Conservation (phyloP, 2,329 filamentous ascomycete genomes). For the Phoma sp. region DNA sequence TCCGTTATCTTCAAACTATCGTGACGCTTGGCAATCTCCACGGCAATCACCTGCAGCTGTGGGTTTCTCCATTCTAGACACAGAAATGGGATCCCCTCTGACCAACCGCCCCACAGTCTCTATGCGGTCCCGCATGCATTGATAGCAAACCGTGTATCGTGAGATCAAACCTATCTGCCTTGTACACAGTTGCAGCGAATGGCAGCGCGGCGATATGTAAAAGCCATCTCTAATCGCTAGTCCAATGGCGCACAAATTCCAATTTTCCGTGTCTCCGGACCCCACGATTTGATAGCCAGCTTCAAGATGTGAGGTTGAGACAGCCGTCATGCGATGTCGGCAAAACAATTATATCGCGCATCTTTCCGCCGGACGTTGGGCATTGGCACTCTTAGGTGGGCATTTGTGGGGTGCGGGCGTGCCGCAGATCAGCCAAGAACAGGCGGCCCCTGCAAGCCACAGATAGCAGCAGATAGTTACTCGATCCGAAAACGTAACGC, state of each 20-base stretch:
- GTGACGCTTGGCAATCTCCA: constrained; percentile 13
- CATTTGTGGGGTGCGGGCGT: constrained; percentile 26
- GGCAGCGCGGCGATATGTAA: constrained; percentile 18
- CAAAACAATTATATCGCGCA: constrained; percentile 29
- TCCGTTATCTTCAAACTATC: constrained; percentile 13
- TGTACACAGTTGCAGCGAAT: constrained; percentile 20
- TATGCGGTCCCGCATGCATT: constrained; percentile 22
- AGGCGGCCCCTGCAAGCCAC: constrained; percentile 21
- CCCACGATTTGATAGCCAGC: constrained; percentile 30
- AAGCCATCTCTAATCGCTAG: constrained; percentile 13
- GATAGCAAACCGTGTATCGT: constrained; percentile 10
- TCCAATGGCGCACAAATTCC: constrained; percentile 6
- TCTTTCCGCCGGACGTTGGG: constrained; percentile 28
- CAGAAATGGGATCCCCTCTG: constrained; percentile 20
- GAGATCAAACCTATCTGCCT: constrained; percentile 1
- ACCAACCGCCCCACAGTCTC: constrained; percentile 29
- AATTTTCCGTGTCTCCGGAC: constrained; percentile 19
- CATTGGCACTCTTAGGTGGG: constrained; percentile 21
- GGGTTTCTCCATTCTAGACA: constrained; percentile 18
- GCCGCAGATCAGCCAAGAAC: constrained; percentile 34
- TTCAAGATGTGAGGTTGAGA: constrained; percentile 18
- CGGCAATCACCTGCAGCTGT: constrained; percentile 14
- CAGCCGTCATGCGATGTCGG: constrained; percentile 43
- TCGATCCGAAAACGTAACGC: constrained; percentile 42
- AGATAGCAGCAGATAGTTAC: constrained; percentile 42